Evolutionary conservation across 2,329 filamentous ascomycete species (phyloP), one percentile per base, ranked within the genome.

Genomic region (Claviceps paspali): DNA sequence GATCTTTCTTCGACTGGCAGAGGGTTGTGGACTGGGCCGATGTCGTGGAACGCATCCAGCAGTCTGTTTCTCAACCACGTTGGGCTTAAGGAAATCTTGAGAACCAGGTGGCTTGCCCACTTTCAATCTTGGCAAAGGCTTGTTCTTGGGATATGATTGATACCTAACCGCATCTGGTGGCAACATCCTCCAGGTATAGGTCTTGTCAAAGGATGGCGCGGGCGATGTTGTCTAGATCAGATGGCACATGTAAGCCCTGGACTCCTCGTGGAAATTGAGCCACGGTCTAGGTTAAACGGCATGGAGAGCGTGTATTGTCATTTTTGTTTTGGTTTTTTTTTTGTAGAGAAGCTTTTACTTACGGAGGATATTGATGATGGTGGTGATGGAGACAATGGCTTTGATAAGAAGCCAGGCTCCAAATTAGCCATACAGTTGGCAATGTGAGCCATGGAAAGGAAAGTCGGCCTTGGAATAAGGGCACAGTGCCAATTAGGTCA

Each of bases 1-100:
- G 46, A 72, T 61, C 50, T 81, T 81, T 44, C 75, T 68, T 47
- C 76, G 65, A 43, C 74, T 63, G 35, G 57, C 63, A 40, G 73
- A 56, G 41, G 69, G 58, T 41, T 67, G 64, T 35, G 74, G 28
- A 7, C 15, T 36, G 1, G 29, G 19, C 8, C n/a, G 30, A 15
- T 33, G 5, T 14, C 21, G 30, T 15, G 18, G n/a, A 22, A 6
- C 30, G 10, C 19, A 54, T 28, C 61, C 60, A 26, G 53, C 55
- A 39, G 53, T 48, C 32, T 54, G 45, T 49, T 62, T 62, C 15
- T 61, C 57, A 14, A 46, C 43, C n/a, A 46, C 43, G 55, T 64
- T 63, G 41, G 63, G 57, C 24, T 61, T 58, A 33, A 62, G 60
- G 12, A 66, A 62, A 47, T 67, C 68, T 46, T 72, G 69, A 15